These are phyloP conservation scores for Orbilia javanica DNA, from an alignment of 2,329 filamentous ascomycete genomes.

Conservation along the genomic window DNA sequence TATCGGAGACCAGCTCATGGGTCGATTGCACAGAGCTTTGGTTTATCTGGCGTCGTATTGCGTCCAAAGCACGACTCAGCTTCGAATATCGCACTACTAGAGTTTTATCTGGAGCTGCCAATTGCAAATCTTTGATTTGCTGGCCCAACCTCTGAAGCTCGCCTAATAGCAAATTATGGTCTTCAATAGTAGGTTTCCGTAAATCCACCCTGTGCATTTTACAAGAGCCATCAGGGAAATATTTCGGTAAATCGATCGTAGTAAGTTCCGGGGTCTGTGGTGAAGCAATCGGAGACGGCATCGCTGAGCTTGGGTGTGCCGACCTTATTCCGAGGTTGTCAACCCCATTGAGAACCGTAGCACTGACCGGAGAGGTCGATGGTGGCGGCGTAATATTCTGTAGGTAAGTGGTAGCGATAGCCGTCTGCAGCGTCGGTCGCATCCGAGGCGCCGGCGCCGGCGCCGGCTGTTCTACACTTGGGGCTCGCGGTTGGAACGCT, in stretches of 20 bases:
- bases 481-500: slow-evolving; percentile 2
- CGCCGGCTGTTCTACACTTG: slow-evolving; percentile 11
- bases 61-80: slow-evolving; percentile 34
- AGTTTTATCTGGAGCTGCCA: slow-evolving; percentile 20
- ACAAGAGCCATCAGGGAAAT: slow-evolving; percentile 38
- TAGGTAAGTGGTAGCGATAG: slow-evolving; percentile 8
- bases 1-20: slow-evolving; percentile 39
- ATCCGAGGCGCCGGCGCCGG: neutral
- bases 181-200: slow-evolving; percentile 30
- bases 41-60: slow-evolving; percentile 43
- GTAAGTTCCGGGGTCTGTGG: slow-evolving; percentile 29
- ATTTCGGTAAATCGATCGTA: slow-evolving; percentile 47
- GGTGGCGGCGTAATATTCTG: slow-evolving; percentile 50
- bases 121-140: slow-evolving; percentile 46
- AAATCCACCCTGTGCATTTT: slow-evolving; percentile 40
- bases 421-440: slow-evolving; percentile 32
- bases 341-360: slow-evolving; percentile 20
- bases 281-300: slow-evolving; percentile 45
- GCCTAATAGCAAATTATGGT: slow-evolving; percentile 43
- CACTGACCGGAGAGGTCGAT: slow-evolving; percentile 50
- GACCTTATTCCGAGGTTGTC: slow-evolving; percentile 26
- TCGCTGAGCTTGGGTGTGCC: slow-evolving; percentile 24
- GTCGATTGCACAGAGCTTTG: slow-evolving; percentile 26
- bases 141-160: slow-evolving; percentile 43
- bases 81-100: slow-evolving; percentile 43